phyloP scores from a whole-genome alignment of 345 rosid species.

The Luvunga scandens region DNA sequence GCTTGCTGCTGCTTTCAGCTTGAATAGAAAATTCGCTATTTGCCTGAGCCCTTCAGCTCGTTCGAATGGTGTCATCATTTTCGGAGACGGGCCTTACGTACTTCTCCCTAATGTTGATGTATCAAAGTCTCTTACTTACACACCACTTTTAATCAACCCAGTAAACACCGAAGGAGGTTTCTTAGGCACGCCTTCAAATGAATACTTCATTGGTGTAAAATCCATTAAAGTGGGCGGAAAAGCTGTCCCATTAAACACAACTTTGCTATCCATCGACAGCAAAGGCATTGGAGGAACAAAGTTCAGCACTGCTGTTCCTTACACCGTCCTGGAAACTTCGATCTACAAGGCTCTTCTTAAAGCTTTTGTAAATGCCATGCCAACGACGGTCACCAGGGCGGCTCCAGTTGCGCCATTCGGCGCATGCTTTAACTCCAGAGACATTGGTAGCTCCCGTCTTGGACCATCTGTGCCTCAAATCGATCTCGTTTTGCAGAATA shows the following conservation, averaged over 20 bases:
- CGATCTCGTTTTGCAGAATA: constrained; percentile 9
- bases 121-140: constrained; percentile 24
- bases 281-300: constrained; percentile 34
- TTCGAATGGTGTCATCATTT: constrained; percentile 23
- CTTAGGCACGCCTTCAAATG: constrained; percentile 21
- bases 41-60: constrained; percentile 22
- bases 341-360: constrained; percentile 24
- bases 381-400: not conserved
- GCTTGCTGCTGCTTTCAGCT: constrained; percentile 21
- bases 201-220: constrained; percentile 29
- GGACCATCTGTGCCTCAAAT: constrained; percentile 31
- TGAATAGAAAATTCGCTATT: constrained; percentile 20
- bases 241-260: constrained; percentile 18
- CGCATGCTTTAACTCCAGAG: constrained; percentile 13
- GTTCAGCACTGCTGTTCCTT: constrained; percentile 25
- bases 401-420: constrained; percentile 16
- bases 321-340: constrained; percentile 25
- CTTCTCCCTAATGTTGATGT: constrained; percentile 25
- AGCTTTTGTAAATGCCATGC: constrained; percentile 14
- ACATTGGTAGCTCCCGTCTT: not conserved
- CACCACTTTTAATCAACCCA: constrained; percentile 28
- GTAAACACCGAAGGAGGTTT: constrained; percentile 14
- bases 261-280: constrained; percentile 24
- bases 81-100: constrained; percentile 33
- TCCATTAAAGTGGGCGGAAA: constrained; percentile 25